Base-by-base conservation (phyloP, 1,284 basidiomycete species). In the Golubevia pallescens region DNA sequence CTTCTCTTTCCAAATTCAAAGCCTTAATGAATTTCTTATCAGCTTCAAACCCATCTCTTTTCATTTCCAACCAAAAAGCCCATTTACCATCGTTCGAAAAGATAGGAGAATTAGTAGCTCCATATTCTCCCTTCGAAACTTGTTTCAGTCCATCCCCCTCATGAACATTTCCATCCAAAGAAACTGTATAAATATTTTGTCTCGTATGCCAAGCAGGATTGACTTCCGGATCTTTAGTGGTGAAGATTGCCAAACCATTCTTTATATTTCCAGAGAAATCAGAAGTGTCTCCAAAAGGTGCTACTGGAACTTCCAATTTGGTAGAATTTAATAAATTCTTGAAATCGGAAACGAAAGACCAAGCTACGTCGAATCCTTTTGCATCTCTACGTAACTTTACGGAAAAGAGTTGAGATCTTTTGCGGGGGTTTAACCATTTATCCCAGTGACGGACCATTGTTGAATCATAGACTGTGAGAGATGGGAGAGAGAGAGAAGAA, bases 371-470 rank as follows among this genome's bases (percentile, higher is more conserved):
- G 57, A 57, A 63, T 5, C 24, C 57, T 10, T 57, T 42, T 6
- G 16, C 32, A 16, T 62, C 51, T 20, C 57, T 57, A 28, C 14
- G 38, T 2, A 78, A 34, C 32, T 68, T 66, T 61, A 71, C 57
- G 2, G 70, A 56, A 57, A 78, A 78, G 34, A 78, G 61, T 61
- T 77, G 75, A 16, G 51, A 63, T 60, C 70, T 61, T 52, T 69
- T 70, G 20, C 57, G 57, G 16, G 70, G 68, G 34, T 71, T 53
- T 20, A 69, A 14, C 73, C 72, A 77, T 16, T n/a, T 56, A 56
- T 78, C 75, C 76, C 76, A 77, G 63, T 78, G 76, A 3, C 76
- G 67, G 7, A 74, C 67, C 5, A 69, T 55, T 24, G 54, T 20
- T 3, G n/a, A 32, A n/a, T 77, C 75, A 58, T 67, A 77, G 7